Evolutionary conservation across 805 yeast genomes (phyloP).

Genomic region (Clavispora asparagi): DNA sequence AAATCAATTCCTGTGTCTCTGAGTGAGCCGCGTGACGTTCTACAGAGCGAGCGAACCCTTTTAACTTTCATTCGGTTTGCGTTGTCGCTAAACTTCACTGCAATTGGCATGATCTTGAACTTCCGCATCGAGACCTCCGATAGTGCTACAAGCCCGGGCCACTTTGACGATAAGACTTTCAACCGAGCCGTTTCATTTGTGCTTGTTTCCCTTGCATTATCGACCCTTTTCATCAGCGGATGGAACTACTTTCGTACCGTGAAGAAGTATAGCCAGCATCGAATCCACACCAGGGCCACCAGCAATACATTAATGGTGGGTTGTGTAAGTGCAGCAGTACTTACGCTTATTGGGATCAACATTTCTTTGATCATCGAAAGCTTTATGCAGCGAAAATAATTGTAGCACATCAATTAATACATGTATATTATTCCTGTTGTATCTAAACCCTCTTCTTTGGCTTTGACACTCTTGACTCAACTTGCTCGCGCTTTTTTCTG

Average conservation of each 20-base stretch:
- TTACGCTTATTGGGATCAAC: slow-evolving; percentile 32
- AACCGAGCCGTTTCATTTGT: slow-evolving; percentile 25
- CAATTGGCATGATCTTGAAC: slow-evolving; percentile 43
- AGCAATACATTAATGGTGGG: slow-evolving; percentile 24
- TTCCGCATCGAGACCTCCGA: slow-evolving; percentile 36
- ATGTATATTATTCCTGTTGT: background rate
- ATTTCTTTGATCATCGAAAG: slow-evolving; percentile 21
- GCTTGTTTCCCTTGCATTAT: slow-evolving; percentile 34
- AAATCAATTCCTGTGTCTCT: slow-evolving; percentile 9
- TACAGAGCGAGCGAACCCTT: slow-evolving; percentile 51
- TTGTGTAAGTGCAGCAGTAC: slow-evolving; percentile 28
- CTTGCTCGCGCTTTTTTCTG: slow-evolving; percentile 31
- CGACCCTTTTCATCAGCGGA: slow-evolving; percentile 33
- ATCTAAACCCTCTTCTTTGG: background rate
- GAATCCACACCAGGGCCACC: slow-evolving; percentile 35
- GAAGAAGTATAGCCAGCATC: slow-evolving; percentile 37
- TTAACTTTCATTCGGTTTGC: slow-evolving; percentile 45
- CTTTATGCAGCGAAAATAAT: background rate
- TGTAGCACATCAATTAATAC: background rate
- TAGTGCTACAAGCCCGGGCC: background rate
- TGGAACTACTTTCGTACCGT: slow-evolving; percentile 41
- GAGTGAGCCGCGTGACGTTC: slow-evolving; percentile 48
- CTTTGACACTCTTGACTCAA: background rate
- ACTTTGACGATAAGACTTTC: slow-evolving; percentile 4
- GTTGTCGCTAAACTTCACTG: slow-evolving; percentile 39